These are phyloP conservation scores for Staphylotrichum longicolle DNA, from an alignment of 495 filamentous ascomycete genomes.

Conservation along the genomic window DNA sequence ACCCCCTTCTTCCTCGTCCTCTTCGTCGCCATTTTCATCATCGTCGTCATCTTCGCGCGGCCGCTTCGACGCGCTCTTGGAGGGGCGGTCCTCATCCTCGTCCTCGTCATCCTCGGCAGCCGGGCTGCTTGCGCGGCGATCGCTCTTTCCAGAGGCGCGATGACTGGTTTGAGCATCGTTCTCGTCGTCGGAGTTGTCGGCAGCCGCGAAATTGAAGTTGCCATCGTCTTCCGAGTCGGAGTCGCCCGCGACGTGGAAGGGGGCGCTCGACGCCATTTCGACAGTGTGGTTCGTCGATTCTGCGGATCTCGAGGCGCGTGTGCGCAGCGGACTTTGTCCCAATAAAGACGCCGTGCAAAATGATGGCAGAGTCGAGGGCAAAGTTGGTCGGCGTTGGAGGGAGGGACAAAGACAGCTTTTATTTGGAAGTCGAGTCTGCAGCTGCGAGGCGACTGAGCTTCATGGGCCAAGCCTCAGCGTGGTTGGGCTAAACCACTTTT, in stretches of 20 bases:
- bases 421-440: slow-evolving; percentile 10
- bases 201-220: slow-evolving; percentile 73
- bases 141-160: slow-evolving; percentile 7
- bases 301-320: not conserved
- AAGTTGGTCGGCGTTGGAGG: slow-evolving; percentile 2
- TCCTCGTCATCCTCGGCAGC: slow-evolving; percentile 38
- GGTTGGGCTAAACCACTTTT: not conserved
- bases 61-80: slow-evolving; percentile 32
- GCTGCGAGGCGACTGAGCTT: slow-evolving; percentile 13
- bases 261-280: slow-evolving; percentile 33
- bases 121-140: slow-evolving; percentile 28
- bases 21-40: slow-evolving; percentile 51
- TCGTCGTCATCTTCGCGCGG: slow-evolving; percentile 24
- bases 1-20: slow-evolving; percentile 38
- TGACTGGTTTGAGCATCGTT: slow-evolving; percentile 15
- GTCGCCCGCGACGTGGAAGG: slow-evolving; percentile 41
- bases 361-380: not conserved
- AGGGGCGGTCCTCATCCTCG: slow-evolving; percentile 29
- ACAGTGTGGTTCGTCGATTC: slow-evolving; percentile 1
- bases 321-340: not conserved
- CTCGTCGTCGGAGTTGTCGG: slow-evolving; percentile 67
- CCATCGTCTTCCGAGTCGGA: slow-evolving; percentile 68
- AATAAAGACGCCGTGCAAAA: not conserved
- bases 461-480: slow-evolving; percentile 5
- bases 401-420: slow-evolving; percentile 19